These are phyloP conservation scores for Verticillium zaregamsianum DNA, from an alignment of 2,329 filamentous ascomycete genomes.

Conservation along the genomic window DNA sequence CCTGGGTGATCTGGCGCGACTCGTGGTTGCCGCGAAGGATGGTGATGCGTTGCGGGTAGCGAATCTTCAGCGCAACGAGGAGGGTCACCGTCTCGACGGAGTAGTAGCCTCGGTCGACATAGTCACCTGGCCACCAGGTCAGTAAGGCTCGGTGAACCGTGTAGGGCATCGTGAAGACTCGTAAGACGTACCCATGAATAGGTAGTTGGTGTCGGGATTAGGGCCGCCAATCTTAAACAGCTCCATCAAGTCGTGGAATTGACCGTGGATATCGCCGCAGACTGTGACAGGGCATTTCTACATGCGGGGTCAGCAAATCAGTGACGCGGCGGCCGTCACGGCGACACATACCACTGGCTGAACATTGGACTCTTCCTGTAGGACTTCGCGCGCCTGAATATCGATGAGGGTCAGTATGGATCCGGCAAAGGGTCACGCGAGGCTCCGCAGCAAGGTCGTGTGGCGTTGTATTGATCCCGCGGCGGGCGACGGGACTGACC, in stretches of 20 bases:
- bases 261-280: slow-evolving; percentile 97
- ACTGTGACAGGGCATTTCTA: slow-evolving; percentile 98
- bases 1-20: slow-evolving; percentile 97
- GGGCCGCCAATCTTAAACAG: slow-evolving; percentile 98
- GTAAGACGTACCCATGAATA: slow-evolving; percentile 81
- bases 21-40: slow-evolving; percentile 99
- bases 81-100: slow-evolving; percentile 97
- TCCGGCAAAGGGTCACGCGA: slow-evolving; percentile 23
- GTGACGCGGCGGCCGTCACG: slow-evolving; percentile 8
- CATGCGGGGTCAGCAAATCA: slow-evolving; percentile 22
- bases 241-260: slow-evolving; percentile 99
- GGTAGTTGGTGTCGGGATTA: slow-evolving; percentile 97
- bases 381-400: slow-evolving; percentile 80
- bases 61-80: slow-evolving; percentile 93
- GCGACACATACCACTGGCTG: slow-evolving; percentile 80
- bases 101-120: slow-evolving; percentile 98
- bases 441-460: slow-evolving; percentile 6
- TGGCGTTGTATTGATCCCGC: not conserved
- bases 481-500: slow-evolving; percentile 48
- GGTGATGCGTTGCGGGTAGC: slow-evolving; percentile 96
- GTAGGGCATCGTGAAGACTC: slow-evolving; percentile 2
- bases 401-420: slow-evolving; percentile 24
- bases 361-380: slow-evolving; percentile 97
- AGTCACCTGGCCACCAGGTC: slow-evolving; percentile 65
- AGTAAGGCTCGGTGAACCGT: slow-evolving; percentile 11